Conservation (phyloP, 352 stramenopile species). For the Phytophthora meadii region DNA sequence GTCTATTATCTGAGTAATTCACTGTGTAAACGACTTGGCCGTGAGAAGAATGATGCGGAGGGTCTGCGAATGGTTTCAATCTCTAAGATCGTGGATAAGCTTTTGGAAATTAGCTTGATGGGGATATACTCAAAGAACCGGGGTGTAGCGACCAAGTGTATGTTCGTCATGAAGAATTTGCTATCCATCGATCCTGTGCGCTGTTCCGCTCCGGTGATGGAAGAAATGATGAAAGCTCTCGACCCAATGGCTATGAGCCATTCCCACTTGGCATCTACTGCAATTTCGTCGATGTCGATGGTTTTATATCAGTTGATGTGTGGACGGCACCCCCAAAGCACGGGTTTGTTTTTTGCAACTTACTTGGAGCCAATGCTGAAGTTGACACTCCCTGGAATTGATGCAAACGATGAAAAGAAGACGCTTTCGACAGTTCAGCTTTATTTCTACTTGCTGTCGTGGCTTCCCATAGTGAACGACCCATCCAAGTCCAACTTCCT, state of each 20-base stretch:
- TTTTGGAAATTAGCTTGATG: constrained; percentile 65
- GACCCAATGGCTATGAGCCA: constrained; percentile 77
- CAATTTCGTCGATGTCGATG: constrained; percentile 71
- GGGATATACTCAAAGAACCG: constrained; percentile 82
- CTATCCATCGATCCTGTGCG: constrained; percentile 58
- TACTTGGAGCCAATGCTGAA: constrained; percentile 67
- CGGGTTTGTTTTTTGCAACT: constrained; percentile 59
- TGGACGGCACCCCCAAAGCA: constrained; percentile 51
- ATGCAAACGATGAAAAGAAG: constrained; percentile 83
- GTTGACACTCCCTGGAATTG: constrained; percentile 73
- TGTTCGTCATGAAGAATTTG: constrained; percentile 75
- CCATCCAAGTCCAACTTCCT: constrained; percentile 46
- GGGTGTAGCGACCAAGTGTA: constrained; percentile 67
- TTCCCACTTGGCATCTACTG: constrained; percentile 71
- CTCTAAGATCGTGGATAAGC: constrained; percentile 48
- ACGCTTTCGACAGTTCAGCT: constrained; percentile 67
- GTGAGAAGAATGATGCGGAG: constrained; percentile 42
- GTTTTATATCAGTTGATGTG: constrained; percentile 73
- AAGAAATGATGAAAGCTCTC: constrained; percentile 77
- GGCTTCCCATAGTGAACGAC: constrained; percentile 77
- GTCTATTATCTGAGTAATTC: constrained; percentile 64
- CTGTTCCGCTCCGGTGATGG: constrained; percentile 53
- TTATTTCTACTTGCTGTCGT: constrained; percentile 76
- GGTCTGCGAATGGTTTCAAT: constrained; percentile 43
- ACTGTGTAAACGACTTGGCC: constrained; percentile 56